phyloP scores from a whole-genome alignment of 495 filamentous ascomycete species.

The Neurospora sp. region DNA sequence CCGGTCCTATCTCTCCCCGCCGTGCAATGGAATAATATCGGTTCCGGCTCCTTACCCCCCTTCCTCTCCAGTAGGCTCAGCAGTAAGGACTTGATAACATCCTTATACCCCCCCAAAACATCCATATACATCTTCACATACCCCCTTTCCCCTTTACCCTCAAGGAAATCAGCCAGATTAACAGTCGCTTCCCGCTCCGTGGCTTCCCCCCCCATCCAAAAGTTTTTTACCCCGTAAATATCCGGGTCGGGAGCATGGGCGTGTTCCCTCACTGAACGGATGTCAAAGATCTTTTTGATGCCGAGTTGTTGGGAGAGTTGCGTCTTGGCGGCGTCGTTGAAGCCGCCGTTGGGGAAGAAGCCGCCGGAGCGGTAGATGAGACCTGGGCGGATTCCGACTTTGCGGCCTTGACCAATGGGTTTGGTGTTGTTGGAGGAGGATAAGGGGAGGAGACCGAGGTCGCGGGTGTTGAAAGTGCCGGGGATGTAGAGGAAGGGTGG shows the following conservation, averaged over 20 bases:
- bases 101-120: not conserved
- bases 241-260: slow-evolving; percentile 23
- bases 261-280: slow-evolving; percentile 31
- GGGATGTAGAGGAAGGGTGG: slow-evolving; percentile 46
- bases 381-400: slow-evolving; percentile 25
- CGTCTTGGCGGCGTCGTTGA: slow-evolving; percentile 26
- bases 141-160: slow-evolving; percentile 31
- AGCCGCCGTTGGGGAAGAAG: slow-evolving; percentile 16
- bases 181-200: slow-evolving; percentile 21
- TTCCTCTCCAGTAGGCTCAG: no score
- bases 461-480: slow-evolving; percentile 45
- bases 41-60: slow-evolving; percentile 4
- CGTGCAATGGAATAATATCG: slow-evolving; percentile 41
- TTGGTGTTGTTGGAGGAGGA: slow-evolving; percentile 3
- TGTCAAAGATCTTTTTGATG: slow-evolving; percentile 34
- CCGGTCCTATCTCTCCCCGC: slow-evolving; percentile 59
- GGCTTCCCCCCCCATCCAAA: slow-evolving; percentile 21
- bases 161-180: slow-evolving; percentile 24
- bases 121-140: slow-evolving; percentile 34
- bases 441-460: slow-evolving; percentile 38
- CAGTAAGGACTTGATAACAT: no score
- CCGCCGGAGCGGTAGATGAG: slow-evolving; percentile 45
- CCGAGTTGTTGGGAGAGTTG: slow-evolving; percentile 24
- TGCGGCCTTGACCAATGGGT: not conserved
- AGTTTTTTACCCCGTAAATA: slow-evolving; percentile 30